These are phyloP conservation scores for Candida oleophila DNA, from an alignment of 805 yeast genomes.

Conservation along the genomic window DNA sequence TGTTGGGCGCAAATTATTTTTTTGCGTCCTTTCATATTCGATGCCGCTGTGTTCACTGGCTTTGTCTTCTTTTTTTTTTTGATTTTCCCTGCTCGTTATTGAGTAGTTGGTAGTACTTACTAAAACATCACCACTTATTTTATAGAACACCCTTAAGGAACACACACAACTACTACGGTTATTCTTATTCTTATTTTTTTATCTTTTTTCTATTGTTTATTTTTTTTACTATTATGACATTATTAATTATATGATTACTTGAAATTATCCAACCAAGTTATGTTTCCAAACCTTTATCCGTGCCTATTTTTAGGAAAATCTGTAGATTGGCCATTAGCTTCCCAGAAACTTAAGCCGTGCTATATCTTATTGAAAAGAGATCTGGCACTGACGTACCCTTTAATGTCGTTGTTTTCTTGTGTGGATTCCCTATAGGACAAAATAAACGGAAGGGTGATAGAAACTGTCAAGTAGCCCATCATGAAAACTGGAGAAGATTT, in stretches of 20 bases:
- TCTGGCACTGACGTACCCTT: slow-evolving; percentile 36
- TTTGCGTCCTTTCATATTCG: too few species aligned
- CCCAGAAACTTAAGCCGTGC: background rate
- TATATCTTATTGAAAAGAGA: slow-evolving; percentile 33
- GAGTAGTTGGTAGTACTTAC: too few species aligned
- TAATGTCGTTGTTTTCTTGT: slow-evolving; percentile 9
- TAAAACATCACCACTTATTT: too few species aligned
- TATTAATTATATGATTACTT: background rate
- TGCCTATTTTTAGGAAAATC: background rate
- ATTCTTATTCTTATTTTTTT: too few species aligned
- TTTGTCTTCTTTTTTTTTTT: too few species aligned
- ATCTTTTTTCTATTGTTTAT: background rate
- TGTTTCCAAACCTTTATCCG: background rate
- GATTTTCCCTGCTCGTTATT: too few species aligned
- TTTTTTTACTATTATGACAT: background rate
- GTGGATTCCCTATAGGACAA: slow-evolving; percentile 40
- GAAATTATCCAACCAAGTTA: background rate
- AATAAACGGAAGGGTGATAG: slow-evolving; percentile 39
- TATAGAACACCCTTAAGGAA: too few species aligned
- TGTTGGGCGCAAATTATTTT: background rate
- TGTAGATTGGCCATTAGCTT: background rate
- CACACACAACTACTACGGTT: too few species aligned
- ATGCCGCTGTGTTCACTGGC: too few species aligned
- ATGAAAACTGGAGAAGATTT: slow-evolving; percentile 27
- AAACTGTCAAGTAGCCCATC: slow-evolving; percentile 37